These are phyloP conservation scores for Starmerella bombi DNA, from an alignment of 805 yeast genomes.

Conservation along the genomic window DNA sequence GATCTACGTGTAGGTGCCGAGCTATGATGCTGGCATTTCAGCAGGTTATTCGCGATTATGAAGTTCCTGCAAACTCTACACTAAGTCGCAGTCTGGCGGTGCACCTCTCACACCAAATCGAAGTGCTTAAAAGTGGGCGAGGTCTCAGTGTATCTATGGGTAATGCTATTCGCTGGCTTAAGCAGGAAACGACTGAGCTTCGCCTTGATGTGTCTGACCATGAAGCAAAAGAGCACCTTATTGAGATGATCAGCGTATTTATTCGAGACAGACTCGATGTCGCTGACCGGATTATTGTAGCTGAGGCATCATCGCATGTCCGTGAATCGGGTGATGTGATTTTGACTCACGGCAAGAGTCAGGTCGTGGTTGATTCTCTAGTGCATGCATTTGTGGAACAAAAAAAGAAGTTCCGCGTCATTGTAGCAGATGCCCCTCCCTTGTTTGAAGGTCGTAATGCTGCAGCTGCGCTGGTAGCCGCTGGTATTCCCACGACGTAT, in stretches of 20 bases:
- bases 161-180: slow-evolving; percentile 92
- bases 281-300: slow-evolving; percentile 70
- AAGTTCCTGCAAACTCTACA: slow-evolving; percentile 74
- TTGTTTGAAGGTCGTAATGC: slow-evolving; percentile 81
- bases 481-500: slow-evolving; percentile 62
- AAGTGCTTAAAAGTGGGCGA: slow-evolving; percentile 76
- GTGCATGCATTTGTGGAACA: slow-evolving; percentile 49
- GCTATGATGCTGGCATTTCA: slow-evolving; percentile 79
- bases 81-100: slow-evolving; percentile 78
- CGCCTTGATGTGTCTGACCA: slow-evolving; percentile 58
- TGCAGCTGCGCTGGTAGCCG: slow-evolving; percentile 47
- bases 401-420: slow-evolving; percentile 56
- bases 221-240: slow-evolving; percentile 50
- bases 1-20: slow-evolving; percentile 73
- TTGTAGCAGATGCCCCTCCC: slow-evolving; percentile 87
- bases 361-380: slow-evolving; percentile 65
- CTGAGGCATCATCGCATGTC: slow-evolving; percentile 66
- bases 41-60: slow-evolving; percentile 62
- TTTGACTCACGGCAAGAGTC: slow-evolving; percentile 77
- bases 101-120: slow-evolving; percentile 84
- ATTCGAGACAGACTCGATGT: slow-evolving; percentile 74
- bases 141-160: slow-evolving; percentile 94
- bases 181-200: slow-evolving; percentile 77
- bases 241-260: slow-evolving; percentile 62
- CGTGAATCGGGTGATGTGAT: slow-evolving; percentile 57